phyloP scores from a whole-genome alignment of 768 basidiomycete genomes.

The Leccinum variicolor region DNA sequence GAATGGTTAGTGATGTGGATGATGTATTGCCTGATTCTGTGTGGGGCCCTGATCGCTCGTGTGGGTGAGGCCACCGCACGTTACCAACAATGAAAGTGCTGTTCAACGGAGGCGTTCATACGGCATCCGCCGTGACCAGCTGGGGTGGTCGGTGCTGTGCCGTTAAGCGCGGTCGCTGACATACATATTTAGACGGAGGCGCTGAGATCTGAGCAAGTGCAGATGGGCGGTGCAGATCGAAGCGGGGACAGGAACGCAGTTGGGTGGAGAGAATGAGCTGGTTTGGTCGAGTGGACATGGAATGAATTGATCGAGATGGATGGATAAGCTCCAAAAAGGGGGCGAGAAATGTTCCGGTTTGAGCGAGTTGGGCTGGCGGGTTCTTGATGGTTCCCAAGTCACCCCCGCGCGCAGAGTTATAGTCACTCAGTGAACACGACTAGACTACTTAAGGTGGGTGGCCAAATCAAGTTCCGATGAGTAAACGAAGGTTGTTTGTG shows the following conservation, averaged over 20 bases:
- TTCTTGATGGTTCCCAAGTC: slow-evolving; percentile 32
- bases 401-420: neutral
- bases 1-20: slow-evolving; percentile 4
- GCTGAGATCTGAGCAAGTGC: slow-evolving; percentile 3
- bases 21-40: neutral
- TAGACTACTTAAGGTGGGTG: too few species aligned
- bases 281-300: slow-evolving; percentile 14
- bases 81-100: neutral
- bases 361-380: slow-evolving; percentile 17
- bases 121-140: slow-evolving; percentile 20
- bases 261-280: slow-evolving; percentile 2
- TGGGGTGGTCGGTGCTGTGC: slow-evolving; percentile 10
- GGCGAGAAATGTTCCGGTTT: slow-evolving; percentile 13
- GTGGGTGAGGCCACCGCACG: slow-evolving; percentile 6
- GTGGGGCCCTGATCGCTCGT: slow-evolving; percentile 19
- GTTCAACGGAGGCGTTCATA: slow-evolving; percentile 8
- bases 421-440: neutral
- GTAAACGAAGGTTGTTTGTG: slow-evolving; percentile 34
- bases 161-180: neutral
- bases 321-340: slow-evolving; percentile 8
- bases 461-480: slow-evolving; percentile 22
- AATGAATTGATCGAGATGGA: slow-evolving; percentile 24
- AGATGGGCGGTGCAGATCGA: slow-evolving; percentile 16
- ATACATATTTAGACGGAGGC: neutral
- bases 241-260: slow-evolving; percentile 4